phyloP scores from a whole-genome alignment of 208 protist species.

The Strigomonas galati region DNA sequence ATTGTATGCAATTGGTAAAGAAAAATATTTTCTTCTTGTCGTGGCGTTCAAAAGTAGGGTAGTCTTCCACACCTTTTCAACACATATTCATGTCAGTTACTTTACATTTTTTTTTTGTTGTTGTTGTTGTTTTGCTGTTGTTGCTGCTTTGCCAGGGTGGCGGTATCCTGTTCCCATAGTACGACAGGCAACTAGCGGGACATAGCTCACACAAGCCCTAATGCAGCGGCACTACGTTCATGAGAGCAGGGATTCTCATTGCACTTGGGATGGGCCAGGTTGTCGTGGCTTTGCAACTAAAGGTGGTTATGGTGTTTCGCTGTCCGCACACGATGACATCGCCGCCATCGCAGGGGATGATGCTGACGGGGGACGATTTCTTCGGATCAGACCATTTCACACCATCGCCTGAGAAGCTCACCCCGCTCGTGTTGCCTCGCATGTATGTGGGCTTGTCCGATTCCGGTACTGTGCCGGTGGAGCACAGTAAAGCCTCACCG shows the following conservation, averaged over 20 bases:
- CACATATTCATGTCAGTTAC: too few relatives aligned
- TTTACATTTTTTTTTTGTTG: too few relatives aligned
- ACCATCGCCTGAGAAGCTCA: conserved; percentile 46
- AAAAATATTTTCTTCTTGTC: too few relatives aligned
- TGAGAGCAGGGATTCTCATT: conserved; percentile 28
- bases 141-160: too few relatives aligned
- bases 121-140: too few relatives aligned
- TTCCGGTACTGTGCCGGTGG: conserved; percentile 14
- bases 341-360: conserved; percentile 37
- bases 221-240: neutral
- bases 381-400: conserved; percentile 31
- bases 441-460: conserved; percentile 16
- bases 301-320: conserved; percentile 26
- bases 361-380: conserved; percentile 29
- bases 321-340: conserved; percentile 32
- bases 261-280: conserved; percentile 20
- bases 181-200: too few relatives aligned
- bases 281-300: conserved; percentile 10
- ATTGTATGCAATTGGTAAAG: too few relatives aligned
- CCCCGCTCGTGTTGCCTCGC: conserved; percentile 50
- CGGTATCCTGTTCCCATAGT: too few relatives aligned
- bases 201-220: neutral
- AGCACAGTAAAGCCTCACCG: conserved; percentile 33
- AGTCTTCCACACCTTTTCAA: too few relatives aligned
- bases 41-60: too few relatives aligned